Conservation (phyloP, 805 yeast species). For the Suhomyces sp. region DNA sequence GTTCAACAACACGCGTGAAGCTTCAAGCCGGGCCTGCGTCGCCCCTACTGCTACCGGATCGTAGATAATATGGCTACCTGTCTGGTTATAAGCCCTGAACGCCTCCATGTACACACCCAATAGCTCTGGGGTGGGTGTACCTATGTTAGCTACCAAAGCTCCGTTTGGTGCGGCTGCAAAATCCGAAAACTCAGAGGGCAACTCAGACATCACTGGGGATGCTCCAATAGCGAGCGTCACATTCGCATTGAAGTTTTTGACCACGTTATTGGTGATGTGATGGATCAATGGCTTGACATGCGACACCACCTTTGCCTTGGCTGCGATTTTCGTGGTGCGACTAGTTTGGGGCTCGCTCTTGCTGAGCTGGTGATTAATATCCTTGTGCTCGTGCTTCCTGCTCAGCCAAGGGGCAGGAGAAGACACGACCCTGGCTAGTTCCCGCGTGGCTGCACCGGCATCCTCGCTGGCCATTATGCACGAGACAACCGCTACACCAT, state of each 20-base stretch:
- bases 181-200: conserved; percentile 62
- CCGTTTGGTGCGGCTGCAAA: conserved; percentile 54
- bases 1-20: conserved; percentile 49
- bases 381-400: neutral
- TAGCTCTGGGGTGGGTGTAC: conserved; percentile 55
- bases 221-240: conserved; percentile 81
- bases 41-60: conserved; percentile 98
- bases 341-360: conserved; percentile 11
- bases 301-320: neutral
- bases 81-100: conserved; percentile 52
- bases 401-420: conserved; percentile 14
- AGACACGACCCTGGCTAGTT: conserved; percentile 28
- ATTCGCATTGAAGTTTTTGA: conserved; percentile 83
- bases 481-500: conserved; percentile 90
- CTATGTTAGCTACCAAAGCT: conserved; percentile 68
- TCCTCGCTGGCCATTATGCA: conserved; percentile 67
- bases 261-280: conserved; percentile 87
- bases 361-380: too few relatives aligned
- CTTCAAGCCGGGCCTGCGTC: conserved; percentile 50
- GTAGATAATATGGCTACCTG: conserved; percentile 62
- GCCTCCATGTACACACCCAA: conserved; percentile 50
- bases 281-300: conserved; percentile 61
- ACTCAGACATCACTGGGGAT: conserved; percentile 86
- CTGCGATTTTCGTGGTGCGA: conserved; percentile 15
- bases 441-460: conserved; percentile 50